A percentile compares a stretch with the other conserved stretches of the same genome.
Evolutionary conservation across 345 rosid species (phyloP).

Genomic region (Syzygium grande): DNA sequence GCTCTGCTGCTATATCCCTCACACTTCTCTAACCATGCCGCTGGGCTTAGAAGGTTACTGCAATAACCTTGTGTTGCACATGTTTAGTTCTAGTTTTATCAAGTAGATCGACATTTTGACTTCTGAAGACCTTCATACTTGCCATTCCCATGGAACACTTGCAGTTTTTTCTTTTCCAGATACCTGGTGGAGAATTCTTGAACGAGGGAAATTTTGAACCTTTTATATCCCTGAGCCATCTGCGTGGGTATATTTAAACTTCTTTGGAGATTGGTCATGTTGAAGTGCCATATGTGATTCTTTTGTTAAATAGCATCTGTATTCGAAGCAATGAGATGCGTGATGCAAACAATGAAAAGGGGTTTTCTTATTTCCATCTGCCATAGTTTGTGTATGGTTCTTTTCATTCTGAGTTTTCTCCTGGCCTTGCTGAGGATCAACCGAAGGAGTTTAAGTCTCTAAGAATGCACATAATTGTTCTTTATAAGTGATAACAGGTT

Average conservation of each 20-base stretch:
- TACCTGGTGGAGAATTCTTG: neutral
- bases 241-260: neutral
- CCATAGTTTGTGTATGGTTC: neutral
- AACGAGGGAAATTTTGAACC: neutral
- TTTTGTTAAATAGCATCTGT: neutral
- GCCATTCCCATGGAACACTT: neutral
- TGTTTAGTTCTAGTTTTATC: neutral
- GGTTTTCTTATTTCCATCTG: neutral
- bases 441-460: neutral
- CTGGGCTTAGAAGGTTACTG: neutral
- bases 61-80: neutral
- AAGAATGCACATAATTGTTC: neutral
- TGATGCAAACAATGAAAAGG: neutral
- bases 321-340: neutral
- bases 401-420: neutral
- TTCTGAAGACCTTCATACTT: neutral
- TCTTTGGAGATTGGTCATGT: neutral
- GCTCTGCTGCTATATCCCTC: conserved; percentile 79
- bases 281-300: neutral
- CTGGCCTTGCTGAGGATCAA: neutral
- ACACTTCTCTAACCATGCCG: conserved; percentile 24
- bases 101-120: neutral
- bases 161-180: neutral
- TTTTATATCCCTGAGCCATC: neutral
- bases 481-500: neutral